Conservation (phyloP, 148 eudicot species). For the Euryodendron excelsum region DNA sequence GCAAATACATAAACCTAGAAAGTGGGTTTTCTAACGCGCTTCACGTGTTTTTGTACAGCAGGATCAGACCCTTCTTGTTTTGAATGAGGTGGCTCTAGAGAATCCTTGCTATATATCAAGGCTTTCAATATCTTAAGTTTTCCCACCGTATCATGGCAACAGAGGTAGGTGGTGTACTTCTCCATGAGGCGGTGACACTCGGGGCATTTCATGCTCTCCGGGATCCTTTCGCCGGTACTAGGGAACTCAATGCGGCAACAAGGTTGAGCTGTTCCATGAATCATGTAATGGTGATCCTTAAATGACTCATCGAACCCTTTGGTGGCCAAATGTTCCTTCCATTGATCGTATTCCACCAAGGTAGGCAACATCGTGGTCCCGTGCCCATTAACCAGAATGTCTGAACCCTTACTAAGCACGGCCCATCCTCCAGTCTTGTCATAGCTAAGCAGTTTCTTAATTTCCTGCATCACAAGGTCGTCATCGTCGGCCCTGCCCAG, state of each 20-base stretch:
- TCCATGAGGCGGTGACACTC: slow-evolving; percentile 47
- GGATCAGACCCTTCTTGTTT: no score
- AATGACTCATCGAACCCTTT: slow-evolving; percentile 33
- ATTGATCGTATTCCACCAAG: slow-evolving; percentile 17
- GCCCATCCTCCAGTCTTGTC: slow-evolving; percentile 58
- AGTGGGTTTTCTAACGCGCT: no score
- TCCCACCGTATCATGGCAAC: slow-evolving; percentile 59
- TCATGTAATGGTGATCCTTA: slow-evolving; percentile 17
- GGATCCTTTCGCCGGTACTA: slow-evolving; percentile 24
- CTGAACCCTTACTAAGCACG: slow-evolving; percentile 41
- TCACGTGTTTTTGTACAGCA: no score
- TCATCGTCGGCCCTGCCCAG: slow-evolving; percentile 27
- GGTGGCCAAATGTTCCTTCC: slow-evolving; percentile 32
- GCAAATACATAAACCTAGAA: no score
- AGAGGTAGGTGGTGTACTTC: slow-evolving; percentile 29
- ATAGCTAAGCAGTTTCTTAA: slow-evolving; percentile 48
- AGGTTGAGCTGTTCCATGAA: slow-evolving; percentile 22
- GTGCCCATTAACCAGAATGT: slow-evolving; percentile 33
- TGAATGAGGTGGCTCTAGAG: no score
- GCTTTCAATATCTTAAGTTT: no score
- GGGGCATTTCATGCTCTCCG: slow-evolving; percentile 42
- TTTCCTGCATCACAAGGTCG: slow-evolving; percentile 41
- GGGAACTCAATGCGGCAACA: slow-evolving; percentile 50
- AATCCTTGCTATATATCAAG: no score
- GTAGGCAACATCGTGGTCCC: slow-evolving; percentile 23